Evolutionary conservation across 169 alveolate species (phyloP), one percentile per base, ranked within the genome.

Genomic region (Babesia bigemina): DNA sequence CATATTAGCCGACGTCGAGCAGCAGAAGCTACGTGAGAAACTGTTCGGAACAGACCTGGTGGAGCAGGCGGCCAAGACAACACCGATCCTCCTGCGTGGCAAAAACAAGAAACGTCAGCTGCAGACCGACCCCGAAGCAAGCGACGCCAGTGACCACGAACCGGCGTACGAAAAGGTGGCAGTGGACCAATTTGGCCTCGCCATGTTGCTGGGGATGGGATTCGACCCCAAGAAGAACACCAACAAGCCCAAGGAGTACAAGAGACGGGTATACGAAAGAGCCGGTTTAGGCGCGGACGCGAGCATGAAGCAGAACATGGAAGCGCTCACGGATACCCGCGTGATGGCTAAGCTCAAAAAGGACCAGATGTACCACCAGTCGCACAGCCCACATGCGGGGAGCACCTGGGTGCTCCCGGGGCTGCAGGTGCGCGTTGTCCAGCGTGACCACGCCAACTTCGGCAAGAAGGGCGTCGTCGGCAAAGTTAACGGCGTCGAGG

Each of bases 151-250:
- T 7, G 53, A 28, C 49, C 71, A 57, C 42, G 70, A 33, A 36
- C 55, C 58, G 17, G 6, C 50, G 21, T 86, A 86, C 50, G 92
- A 86, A 22, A 65, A 81, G 26, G 82, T 86, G 17, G 91, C 92
- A 2, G 87, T 86, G 22, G 92, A 86, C 39, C 44, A 78, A 17
- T 86, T 84, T 45, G 92, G 92, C 28, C 62, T 86, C 62, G 92
- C 92, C 17, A 86, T 86, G 92, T 76, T 86, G 26, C 13, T 85
- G 91, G 92, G 92, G 17, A 86, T 86, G 92, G 92, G 92, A 26
- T 86, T 47, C 69, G 84, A 86, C 76, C 92, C 92, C 17, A 49
- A 66, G 21, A 86, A 21, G 49, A 62, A 70, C 59, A 70, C 82
- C 22, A 78, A 78, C 55, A 36, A 59, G 52, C 92, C 92, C 26